Base-by-base conservation (phyloP, 2,329 filamentous ascomycete species). In the Aspergillus intermedius region DNA sequence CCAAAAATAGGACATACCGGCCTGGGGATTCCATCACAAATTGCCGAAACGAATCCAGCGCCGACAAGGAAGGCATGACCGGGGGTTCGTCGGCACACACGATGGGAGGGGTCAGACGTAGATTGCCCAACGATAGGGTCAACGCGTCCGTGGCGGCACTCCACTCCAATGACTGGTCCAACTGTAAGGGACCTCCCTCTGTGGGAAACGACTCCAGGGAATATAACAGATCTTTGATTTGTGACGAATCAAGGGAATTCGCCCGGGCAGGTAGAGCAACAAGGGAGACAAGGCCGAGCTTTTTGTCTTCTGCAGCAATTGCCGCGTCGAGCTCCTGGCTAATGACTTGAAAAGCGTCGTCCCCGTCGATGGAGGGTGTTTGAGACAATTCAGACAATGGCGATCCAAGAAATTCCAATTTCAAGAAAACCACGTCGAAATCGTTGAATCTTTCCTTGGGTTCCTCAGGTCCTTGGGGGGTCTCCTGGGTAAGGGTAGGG, bases 311-410 rank as follows among this genome's bases (percentile, higher is more conserved):
- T 17, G 46, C 48, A 15, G 46, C 13, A 21, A 48, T 43, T 10
- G 32, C 23, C 19, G 46, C 47, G 22, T 48, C 32, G 10, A 47
- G 17, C n/a, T 32, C 44, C 28, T 19, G 6, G 15, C 30, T 35
- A 12, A 46, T 42, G 25, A 28, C 21, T 9, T 13, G 34, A 23
- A n/a, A 9, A 41, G 22, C 13, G 35, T 42, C 40, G 22, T 30
- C 40, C 21, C 21, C 17, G 15, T 53, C 48, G 17, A 45, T n/a
- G 30, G 37, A 49, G 21, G 51, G 45, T 13, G 49, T 49, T 34
- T 39, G 42, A 37, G 49, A 49, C 45, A 47, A 37, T 41, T 49
- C 44, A 10, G 48, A 53, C 17, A 54, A 23, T 32, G 51, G 47
- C 39, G 48, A 54, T 17, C 51, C 49, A 25, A 53, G 30, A 30